A percentile compares a stretch with the other conserved stretches of the same genome.
These are phyloP conservation scores for Perkinsela sp. DNA, from an alignment of 208 protist genomes.

Conservation along the genomic window DNA sequence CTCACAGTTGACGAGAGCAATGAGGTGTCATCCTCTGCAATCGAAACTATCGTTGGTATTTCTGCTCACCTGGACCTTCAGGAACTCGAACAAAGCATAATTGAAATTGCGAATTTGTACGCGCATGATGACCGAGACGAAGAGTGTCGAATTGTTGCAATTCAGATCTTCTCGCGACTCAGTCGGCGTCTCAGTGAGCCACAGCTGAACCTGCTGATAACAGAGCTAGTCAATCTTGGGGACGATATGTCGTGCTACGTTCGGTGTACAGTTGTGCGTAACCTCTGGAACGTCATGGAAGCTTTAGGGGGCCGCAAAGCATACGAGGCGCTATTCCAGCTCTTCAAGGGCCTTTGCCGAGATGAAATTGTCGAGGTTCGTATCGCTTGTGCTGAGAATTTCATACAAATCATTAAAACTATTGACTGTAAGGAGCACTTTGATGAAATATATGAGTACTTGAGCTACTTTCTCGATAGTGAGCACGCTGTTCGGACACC, in stretches of 20 bases:
- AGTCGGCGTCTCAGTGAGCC: constrained; percentile 31
- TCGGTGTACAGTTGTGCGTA: constrained; percentile 42
- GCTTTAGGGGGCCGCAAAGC: constrained; percentile 15
- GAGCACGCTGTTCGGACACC: neutral
- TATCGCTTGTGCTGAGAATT: constrained; percentile 63
- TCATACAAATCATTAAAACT: constrained; percentile 26
- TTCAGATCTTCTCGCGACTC: constrained; percentile 55
- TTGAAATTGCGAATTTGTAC: constrained; percentile 55
- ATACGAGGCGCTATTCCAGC: constrained; percentile 24
- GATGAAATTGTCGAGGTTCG: constrained; percentile 84
- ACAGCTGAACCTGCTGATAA: constrained; percentile 25
- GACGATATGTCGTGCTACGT: constrained; percentile 64
- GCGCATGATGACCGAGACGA: constrained; percentile 73
- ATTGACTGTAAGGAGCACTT: constrained; percentile 22
- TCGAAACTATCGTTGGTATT: constrained; percentile 44
- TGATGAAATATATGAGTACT: constrained; percentile 4
- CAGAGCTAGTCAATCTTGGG: constrained; percentile 40
- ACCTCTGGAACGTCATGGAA: constrained; percentile 31
- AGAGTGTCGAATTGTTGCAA: constrained; percentile 71
- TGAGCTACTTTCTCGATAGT: neutral
- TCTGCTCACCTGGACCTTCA: constrained; percentile 36
- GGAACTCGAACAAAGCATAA: constrained; percentile 48
- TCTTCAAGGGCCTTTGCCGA: constrained; percentile 57
- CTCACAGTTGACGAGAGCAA: constrained; percentile 75
- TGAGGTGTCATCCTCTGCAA: constrained; percentile 49